Percentiles rank a stretch among this genome's conserved stretches.
Evolutionary conservation across 1,139 yeast genomes (phyloP).

Genomic region (Meyerozyma sp.): DNA sequence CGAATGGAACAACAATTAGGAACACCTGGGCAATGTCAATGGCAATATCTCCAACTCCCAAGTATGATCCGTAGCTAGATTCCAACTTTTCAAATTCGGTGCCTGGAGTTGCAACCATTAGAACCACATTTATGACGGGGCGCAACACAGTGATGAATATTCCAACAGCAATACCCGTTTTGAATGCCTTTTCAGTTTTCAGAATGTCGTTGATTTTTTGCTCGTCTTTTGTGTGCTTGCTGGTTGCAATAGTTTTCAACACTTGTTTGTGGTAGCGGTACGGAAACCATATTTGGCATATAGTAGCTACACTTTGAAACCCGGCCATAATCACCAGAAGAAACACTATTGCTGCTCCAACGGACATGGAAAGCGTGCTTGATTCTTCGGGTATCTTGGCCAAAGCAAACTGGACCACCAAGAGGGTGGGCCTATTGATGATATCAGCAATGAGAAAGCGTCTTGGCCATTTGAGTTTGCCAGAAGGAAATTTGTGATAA

Average conservation of each 20-base stretch:
- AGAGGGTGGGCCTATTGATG: not conserved
- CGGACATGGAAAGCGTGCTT: not conserved
- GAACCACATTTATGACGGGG: not conserved
- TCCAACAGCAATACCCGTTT: not conserved
- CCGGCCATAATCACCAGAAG: not conserved
- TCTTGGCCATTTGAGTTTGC: not conserved
- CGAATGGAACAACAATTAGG: not conserved
- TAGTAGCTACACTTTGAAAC: not conserved
- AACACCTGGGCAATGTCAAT: not conserved
- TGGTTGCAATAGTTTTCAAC: not conserved
- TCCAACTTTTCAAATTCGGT: not conserved
- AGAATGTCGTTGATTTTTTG: not conserved
- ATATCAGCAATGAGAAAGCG: not conserved
- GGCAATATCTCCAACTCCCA: not conserved
- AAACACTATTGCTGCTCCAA: not conserved
- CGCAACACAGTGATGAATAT: not conserved
- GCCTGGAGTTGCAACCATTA: not conserved
- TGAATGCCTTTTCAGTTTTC: not conserved
- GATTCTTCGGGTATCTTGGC: not conserved
- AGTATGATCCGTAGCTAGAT: not conserved
- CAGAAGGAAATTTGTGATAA: not conserved
- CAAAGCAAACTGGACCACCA: not conserved
- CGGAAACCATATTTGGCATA: not conserved
- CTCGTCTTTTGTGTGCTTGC: not conserved
- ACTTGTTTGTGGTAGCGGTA: not conserved